Evolutionary conservation across 139 green algal genomes (phyloP).

Genomic region (Chlorella sp.): DNA sequence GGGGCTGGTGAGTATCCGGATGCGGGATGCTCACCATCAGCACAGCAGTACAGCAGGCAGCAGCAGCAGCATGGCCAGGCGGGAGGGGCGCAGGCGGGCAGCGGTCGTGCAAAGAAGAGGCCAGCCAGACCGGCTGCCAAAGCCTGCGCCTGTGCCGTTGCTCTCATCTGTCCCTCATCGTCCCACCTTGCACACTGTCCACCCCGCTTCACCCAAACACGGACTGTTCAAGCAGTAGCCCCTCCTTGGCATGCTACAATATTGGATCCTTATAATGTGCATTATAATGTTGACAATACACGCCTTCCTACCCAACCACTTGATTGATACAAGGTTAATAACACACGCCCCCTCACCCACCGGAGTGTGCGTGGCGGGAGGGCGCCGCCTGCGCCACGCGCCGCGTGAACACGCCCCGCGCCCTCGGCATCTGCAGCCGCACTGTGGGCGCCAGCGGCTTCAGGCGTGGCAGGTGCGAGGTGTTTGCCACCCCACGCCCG

Average conservation of each 20-base stretch:
- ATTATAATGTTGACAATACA: no score
- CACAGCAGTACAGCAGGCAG: background rate
- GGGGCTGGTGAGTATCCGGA: background rate
- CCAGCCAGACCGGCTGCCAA: background rate
- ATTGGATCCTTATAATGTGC: background rate
- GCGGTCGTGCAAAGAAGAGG: no score
- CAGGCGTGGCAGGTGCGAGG: constrained; percentile 25
- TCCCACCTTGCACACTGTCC: no score
- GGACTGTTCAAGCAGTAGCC: no score
- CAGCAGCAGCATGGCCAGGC: background rate
- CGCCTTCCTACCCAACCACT: background rate
- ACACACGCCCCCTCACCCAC: background rate
- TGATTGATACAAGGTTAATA: background rate
- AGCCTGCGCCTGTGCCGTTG: no score
- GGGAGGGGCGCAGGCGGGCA: background rate
- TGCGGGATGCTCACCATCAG: background rate
- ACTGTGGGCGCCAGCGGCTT: background rate
- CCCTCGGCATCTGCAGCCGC: background rate
- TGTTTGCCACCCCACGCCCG: background rate
- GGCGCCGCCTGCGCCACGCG: constrained; percentile 12
- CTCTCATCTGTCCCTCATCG: no score
- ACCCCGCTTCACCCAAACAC: no score
- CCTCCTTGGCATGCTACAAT: no score
- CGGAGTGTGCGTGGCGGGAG: constrained; percentile 31
- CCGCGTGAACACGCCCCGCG: background rate